phyloP scores from a whole-genome alignment of 225 moss, liverwort and hornwort genomes.

The Lunularia cruciata region DNA sequence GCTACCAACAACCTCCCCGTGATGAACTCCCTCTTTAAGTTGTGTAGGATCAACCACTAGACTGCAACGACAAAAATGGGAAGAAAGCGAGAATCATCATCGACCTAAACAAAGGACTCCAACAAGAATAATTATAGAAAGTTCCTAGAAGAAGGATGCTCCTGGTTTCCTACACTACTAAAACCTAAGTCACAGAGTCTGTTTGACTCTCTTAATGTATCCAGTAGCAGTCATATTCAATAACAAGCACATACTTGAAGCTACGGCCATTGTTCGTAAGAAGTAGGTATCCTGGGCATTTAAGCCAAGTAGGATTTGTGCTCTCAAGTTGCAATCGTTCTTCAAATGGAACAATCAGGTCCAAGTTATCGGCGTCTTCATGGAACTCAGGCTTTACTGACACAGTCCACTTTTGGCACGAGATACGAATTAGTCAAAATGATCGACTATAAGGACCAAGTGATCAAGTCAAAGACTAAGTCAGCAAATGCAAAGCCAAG shows the following conservation, averaged over 20 bases:
- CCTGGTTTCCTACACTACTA: no score
- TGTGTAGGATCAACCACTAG: slow-evolving; percentile 85
- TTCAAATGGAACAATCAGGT: slow-evolving; percentile 74
- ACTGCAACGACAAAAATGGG: slow-evolving; percentile 45
- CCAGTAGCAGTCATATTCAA: no score
- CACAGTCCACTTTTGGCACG: slow-evolving; percentile 73
- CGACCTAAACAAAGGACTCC: not conserved
- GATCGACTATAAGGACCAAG: no score
- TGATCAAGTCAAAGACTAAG: no score
- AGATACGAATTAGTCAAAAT: slow-evolving; percentile 3
- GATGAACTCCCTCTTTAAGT: slow-evolving; percentile 77
- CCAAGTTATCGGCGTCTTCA: slow-evolving; percentile 87
- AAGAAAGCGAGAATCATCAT: not conserved
- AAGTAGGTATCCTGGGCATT: slow-evolving; percentile 88
- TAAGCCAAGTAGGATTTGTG: slow-evolving; percentile 73
- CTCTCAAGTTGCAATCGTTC: slow-evolving; percentile 88
- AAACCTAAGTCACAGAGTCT: no score
- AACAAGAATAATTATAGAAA: no score
- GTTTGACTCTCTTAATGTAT: no score
- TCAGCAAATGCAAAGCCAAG: no score
- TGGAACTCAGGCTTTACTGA: slow-evolving; percentile 85
- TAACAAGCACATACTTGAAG: slow-evolving; percentile 67
- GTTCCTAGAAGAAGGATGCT: no score
- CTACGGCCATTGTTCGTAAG: slow-evolving; percentile 90
- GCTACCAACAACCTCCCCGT: slow-evolving; percentile 81